Evolutionary conservation across 2,329 filamentous ascomycete genomes (phyloP).

Genomic region (Pseudopithomyces chartarum): DNA sequence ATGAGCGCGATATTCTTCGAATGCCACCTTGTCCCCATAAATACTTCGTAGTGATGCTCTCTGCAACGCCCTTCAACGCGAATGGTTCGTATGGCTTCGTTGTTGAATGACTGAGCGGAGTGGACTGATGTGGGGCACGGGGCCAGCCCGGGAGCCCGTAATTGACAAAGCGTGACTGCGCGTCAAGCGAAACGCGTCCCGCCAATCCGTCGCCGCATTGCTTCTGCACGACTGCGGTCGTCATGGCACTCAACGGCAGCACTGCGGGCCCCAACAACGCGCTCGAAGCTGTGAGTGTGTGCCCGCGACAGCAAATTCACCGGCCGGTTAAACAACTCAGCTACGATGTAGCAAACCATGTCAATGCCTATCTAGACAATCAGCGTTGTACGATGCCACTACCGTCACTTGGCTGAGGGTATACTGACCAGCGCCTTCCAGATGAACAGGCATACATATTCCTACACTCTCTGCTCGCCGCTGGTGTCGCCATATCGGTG

Average conservation of each 20-base stretch:
- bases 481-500: conserved; percentile 38
- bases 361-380: conserved; percentile 43
- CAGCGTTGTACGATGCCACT: conserved; percentile 32
- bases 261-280: conserved; percentile 14
- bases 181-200: background rate
- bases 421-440: conserved; percentile 16
- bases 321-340: conserved; percentile 39
- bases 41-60: too few species aligned
- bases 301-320: conserved; percentile 31
- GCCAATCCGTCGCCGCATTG: background rate
- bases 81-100: too few species aligned
- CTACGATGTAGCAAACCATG: conserved; percentile 43
- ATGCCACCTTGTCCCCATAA: too few species aligned
- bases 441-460: conserved; percentile 41
- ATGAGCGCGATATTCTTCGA: too few species aligned
- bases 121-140: background rate
- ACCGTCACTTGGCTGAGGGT: background rate
- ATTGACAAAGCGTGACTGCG: conserved; percentile 5
- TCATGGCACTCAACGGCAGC: background rate
- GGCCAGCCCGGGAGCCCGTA: background rate
- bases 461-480: conserved; percentile 38
- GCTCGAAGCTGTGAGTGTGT: conserved; percentile 27
- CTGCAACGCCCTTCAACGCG: too few species aligned
- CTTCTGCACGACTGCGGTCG: background rate
- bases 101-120: background rate